Conservation (phyloP, 2,329 filamentous ascomycete species). For the Cercospora sp. region DNA sequence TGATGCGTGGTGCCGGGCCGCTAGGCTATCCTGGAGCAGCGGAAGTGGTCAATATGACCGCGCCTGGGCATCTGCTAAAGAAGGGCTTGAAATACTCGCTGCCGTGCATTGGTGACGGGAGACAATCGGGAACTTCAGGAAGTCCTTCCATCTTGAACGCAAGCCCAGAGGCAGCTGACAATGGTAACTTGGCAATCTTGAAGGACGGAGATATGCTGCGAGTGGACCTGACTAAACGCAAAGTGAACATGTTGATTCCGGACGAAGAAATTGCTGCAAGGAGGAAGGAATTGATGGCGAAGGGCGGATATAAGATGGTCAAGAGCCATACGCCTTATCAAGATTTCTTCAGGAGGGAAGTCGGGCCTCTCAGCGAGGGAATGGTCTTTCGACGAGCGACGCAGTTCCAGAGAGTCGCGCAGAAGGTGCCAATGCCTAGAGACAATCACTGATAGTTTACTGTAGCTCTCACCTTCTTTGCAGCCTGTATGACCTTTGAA, state of each 20-base stretch:
- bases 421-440: conserved; percentile 30
- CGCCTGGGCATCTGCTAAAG: conserved; percentile 33
- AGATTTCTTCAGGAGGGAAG: conserved; percentile 35
- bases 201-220: conserved; percentile 52
- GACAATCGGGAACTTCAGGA: conserved; percentile 57
- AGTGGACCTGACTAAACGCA: conserved; percentile 52
- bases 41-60: conserved; percentile 39
- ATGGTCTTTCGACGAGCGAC: conserved; percentile 35
- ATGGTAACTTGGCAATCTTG: conserved; percentile 55
- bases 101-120: conserved; percentile 55
- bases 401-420: conserved; percentile 34
- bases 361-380: conserved; percentile 35
- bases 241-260: conserved; percentile 51
- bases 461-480: not conserved
- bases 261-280: conserved; percentile 46
- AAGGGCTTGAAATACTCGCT: conserved; percentile 44
- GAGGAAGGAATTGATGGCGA: conserved; percentile 35
- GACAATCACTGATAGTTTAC: conserved; percentile 32
- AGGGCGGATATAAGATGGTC: conserved; percentile 31
- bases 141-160: conserved; percentile 59
- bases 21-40: conserved; percentile 36
- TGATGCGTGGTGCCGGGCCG: conserved; percentile 37
- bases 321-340: conserved; percentile 37
- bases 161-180: conserved; percentile 56
- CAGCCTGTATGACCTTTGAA: not conserved